Base-by-base conservation (phyloP, 2,329 filamentous ascomycete species). In the Colletotrichum sp. region DNA sequence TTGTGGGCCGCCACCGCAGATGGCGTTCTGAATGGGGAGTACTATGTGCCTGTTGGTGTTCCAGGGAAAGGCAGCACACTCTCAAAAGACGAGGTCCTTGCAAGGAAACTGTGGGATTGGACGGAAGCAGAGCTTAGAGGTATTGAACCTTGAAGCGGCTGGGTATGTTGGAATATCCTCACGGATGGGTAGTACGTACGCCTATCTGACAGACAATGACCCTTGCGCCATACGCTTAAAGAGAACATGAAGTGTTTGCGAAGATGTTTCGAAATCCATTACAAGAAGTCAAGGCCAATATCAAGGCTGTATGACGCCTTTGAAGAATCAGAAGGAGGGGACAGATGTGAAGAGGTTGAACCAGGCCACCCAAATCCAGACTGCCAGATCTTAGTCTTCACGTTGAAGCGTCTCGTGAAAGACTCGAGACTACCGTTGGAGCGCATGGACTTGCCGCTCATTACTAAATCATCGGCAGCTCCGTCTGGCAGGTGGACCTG, bases 91-190 rank as follows among this genome's bases (percentile, higher is more conserved):
- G 78, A 82, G 28, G 78, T 68, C 7, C 28, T 84, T 24, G 81
- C 81, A 4, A 80, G 79, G 71, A 80, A 78, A 65, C 36, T 84
- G 57, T 84, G 83, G 83, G 81, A 83, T n/a, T 85, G 83, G 83
- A 84, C 82, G 5, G 83, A 81, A 68, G 78, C 79, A 52, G 82
- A 84, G 75, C 64, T 84, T 15, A 67, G 21, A 34, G 49, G 16
- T 16, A 12, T 34, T 24, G 28, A 44, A 7, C 13, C 34, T 52
- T 69, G 49, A 69, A 13, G 12, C 6, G 12, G 44, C n/a, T 21
- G n/a, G 44, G 0, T 21, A 21, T 52, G n/a, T 12, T 52, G 10
- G 3, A 7, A 13, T 52, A 52, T 13, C 44, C 39, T 49, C n/a
- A 6, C 9, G 18, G 5, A 49, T n/a, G 0, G 1, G 0, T n/a